Conservation (phyloP, 169 alveolate genomes). For the Amoebophrya sp. region DNA sequence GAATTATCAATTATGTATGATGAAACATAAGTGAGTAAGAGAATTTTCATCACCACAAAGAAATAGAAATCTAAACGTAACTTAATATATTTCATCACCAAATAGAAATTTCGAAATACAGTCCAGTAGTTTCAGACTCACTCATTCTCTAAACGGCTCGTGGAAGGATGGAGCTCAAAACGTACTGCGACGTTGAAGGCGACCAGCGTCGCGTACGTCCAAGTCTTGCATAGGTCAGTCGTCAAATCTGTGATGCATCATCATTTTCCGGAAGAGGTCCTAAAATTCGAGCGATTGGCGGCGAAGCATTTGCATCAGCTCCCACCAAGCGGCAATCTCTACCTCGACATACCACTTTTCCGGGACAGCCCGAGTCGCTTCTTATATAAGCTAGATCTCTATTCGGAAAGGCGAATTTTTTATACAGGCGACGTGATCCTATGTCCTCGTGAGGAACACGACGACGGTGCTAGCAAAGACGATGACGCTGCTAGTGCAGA, state of each 20-base stretch:
- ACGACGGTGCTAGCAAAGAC: background rate
- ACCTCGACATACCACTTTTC: background rate
- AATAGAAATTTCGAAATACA: too few species aligned
- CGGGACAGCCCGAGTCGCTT: background rate
- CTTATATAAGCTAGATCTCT: background rate
- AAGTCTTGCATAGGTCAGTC: background rate
- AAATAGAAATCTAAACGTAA: too few species aligned
- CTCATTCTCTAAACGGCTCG: too few species aligned
- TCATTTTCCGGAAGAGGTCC: background rate
- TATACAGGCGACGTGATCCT: background rate
- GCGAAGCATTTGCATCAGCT: constrained; percentile 19
- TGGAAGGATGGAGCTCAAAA: background rate
- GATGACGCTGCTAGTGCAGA: too few species aligned
- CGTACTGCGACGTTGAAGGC: constrained; percentile 21
- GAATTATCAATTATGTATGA: too few species aligned
- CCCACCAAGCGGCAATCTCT: background rate
- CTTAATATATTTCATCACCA: too few species aligned
- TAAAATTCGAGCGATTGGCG: background rate
- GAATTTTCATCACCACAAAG: too few species aligned
- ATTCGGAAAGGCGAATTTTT: background rate
- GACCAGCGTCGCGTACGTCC: background rate
- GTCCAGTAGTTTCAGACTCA: too few species aligned
- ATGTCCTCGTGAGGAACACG: background rate
- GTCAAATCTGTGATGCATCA: background rate
- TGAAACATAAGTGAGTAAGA: too few species aligned